These are phyloP conservation scores for Starmera quercuum DNA, from an alignment of 805 yeast genomes.

Conservation along the genomic window DNA sequence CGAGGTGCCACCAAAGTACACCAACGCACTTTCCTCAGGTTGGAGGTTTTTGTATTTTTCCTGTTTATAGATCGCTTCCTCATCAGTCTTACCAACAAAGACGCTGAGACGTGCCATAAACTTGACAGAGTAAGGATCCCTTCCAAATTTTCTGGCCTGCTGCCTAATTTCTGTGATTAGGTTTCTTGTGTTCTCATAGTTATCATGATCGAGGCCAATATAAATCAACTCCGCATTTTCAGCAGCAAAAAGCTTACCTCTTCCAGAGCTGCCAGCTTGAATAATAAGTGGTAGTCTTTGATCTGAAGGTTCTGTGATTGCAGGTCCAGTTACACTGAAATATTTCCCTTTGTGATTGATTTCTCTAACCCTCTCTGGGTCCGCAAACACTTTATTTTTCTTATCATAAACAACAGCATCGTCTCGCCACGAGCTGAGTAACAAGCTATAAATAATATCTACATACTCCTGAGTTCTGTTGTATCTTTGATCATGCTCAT, in stretches of 20 bases:
- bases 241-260: slow-evolving; percentile 34
- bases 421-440: slow-evolving; percentile 36
- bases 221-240: slow-evolving; percentile 33
- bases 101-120: slow-evolving; percentile 27
- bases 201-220: slow-evolving; percentile 20
- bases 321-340: slow-evolving; percentile 34
- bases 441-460: slow-evolving; percentile 30
- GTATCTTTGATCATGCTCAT: slow-evolving; percentile 34
- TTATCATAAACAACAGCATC: slow-evolving; percentile 24
- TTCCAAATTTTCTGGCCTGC: slow-evolving; percentile 23
- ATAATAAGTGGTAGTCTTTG: slow-evolving; percentile 36
- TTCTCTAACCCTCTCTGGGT: slow-evolving; percentile 29
- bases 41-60: slow-evolving; percentile 21
- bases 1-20: slow-evolving; percentile 31
- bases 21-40: slow-evolving; percentile 29
- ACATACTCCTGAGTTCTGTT: slow-evolving; percentile 33
- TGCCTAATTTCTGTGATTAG: slow-evolving; percentile 21
- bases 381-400: slow-evolving; percentile 23
- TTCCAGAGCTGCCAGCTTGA: slow-evolving; percentile 36
- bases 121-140: slow-evolving; percentile 29
- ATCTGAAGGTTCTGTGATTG: slow-evolving; percentile 33
- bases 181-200: slow-evolving; percentile 21
- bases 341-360: slow-evolving; percentile 32
- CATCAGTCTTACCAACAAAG: slow-evolving; percentile 26
- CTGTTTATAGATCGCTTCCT: slow-evolving; percentile 29